Conservation (phyloP, 495 filamentous ascomycete species). For the Parmelia sp. region DNA sequence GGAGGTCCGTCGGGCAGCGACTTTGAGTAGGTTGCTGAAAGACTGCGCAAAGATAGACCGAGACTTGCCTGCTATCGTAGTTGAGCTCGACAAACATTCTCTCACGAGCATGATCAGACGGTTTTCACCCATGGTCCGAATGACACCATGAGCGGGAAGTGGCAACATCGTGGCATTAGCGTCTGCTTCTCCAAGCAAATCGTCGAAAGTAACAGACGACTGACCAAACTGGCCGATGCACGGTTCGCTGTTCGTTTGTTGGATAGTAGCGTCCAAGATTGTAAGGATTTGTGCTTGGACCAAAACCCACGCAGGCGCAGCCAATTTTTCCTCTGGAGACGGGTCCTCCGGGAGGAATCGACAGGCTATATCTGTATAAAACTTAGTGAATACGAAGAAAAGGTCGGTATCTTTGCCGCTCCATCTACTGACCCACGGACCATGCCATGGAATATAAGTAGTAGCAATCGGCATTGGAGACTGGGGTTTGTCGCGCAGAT, state of each 20-base stretch:
- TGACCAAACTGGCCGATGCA: conserved; percentile 47
- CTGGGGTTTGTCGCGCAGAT: conserved; percentile 52
- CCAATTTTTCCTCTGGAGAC: conserved; percentile 55
- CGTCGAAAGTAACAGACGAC: conserved; percentile 66
- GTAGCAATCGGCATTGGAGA: conserved; percentile 63
- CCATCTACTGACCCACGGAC: conserved; percentile 83
- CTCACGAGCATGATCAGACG: conserved; percentile 79
- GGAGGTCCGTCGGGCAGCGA: conserved; percentile 67
- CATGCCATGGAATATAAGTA: conserved; percentile 72
- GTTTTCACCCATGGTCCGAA: conserved; percentile 86
- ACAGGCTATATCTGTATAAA: conserved; percentile 74
- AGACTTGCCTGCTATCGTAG: conserved; percentile 46
- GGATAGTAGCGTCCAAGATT: conserved; percentile 78
- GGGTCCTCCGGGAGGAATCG: conserved; percentile 68
- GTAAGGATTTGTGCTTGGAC: conserved; percentile 81
- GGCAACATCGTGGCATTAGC: conserved; percentile 62
- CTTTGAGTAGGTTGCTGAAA: conserved; percentile 67
- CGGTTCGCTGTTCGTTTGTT: conserved; percentile 54
- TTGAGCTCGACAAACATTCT: conserved; percentile 73
- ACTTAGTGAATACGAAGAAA: conserved; percentile 90
- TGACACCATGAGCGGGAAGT: conserved; percentile 57
- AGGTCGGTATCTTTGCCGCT: conserved; percentile 84
- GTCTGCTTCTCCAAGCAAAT: conserved; percentile 65
- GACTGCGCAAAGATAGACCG: conserved; percentile 71
- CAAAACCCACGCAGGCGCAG: conserved; percentile 72